These are phyloP conservation scores for Aureobasidium musti DNA, from an alignment of 2,329 filamentous ascomycete genomes.

Conservation along the genomic window DNA sequence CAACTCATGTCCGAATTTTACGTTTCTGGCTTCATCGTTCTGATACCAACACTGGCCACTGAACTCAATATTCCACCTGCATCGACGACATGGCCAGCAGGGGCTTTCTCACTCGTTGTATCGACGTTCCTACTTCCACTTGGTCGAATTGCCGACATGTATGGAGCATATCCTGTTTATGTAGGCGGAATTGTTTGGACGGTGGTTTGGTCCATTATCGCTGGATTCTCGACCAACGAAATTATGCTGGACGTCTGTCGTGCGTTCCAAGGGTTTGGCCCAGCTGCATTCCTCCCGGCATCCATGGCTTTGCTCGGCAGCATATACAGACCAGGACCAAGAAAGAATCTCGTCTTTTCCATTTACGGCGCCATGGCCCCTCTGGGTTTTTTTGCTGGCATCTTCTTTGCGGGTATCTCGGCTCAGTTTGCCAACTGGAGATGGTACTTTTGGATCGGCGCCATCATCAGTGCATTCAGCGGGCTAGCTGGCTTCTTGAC, in stretches of 20 bases:
- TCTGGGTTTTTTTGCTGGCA: conserved; percentile 61
- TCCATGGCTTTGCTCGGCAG: conserved; percentile 41
- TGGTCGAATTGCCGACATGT: conserved; percentile 55
- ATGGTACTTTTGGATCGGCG: conserved; percentile 70
- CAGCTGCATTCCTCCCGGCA: conserved; percentile 42
- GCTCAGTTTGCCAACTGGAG: conserved; percentile 59
- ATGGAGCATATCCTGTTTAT: conserved; percentile 64
- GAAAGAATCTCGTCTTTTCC: conserved; percentile 43
- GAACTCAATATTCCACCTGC: conserved; percentile 67
- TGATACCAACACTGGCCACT: conserved; percentile 65
- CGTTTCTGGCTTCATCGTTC: conserved; percentile 70
- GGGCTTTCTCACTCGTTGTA: conserved; percentile 54
- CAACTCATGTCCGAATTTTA: conserved; percentile 62
- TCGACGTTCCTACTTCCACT: conserved; percentile 54
- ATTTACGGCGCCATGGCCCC: conserved; percentile 56
- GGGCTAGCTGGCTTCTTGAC: conserved; percentile 49
- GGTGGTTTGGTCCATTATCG: conserved; percentile 39
- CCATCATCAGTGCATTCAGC: conserved; percentile 54
- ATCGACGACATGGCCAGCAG: conserved; percentile 59
- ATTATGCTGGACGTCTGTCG: conserved; percentile 43
- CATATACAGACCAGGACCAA: conserved; percentile 42
- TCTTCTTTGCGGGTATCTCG: conserved; percentile 64
- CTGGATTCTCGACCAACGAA: conserved; percentile 40
- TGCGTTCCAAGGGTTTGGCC: conserved; percentile 43
- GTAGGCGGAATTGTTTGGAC: conserved; percentile 57